phyloP scores from a whole-genome alignment of 208 protist genomes.

The Acanthamoeba castellanii region DNA sequence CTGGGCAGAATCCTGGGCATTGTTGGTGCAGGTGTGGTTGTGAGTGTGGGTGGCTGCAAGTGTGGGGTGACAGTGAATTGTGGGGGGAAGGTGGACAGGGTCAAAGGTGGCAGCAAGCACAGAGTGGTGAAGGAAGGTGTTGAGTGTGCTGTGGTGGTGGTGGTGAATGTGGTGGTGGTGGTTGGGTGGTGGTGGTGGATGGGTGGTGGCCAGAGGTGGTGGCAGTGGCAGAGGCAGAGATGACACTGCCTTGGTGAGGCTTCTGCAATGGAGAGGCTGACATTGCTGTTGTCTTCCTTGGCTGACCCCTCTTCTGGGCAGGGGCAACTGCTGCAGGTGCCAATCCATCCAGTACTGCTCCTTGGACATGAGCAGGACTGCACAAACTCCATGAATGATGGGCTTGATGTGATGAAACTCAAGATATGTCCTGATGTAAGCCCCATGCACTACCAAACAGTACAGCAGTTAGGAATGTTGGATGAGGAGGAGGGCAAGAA shows the following conservation, averaged over 20 bases:
- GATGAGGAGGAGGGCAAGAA: background rate
- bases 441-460: background rate
- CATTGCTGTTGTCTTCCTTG: background rate
- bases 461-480: background rate
- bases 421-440: conserved; percentile 13
- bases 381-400: background rate
- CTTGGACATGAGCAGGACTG: conserved; percentile 22
- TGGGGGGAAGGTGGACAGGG: background rate
- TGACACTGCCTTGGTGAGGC: conserved; percentile 16
- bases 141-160: background rate
- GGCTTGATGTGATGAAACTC: conserved; percentile 7
- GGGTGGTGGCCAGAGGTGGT: background rate
- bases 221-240: background rate
- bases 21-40: background rate
- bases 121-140: conserved; percentile 1
- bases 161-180: no score
- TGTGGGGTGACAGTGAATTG: background rate
- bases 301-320: background rate
- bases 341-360: background rate
- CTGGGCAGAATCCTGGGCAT: conserved; percentile 8
- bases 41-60: background rate
- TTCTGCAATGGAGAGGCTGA: background rate
- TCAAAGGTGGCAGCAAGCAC: background rate
- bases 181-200: no score
- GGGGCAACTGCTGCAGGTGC: background rate